Base-by-base conservation (phyloP, 2,329 filamentous ascomycete species). In the Apiospora hydei region DNA sequence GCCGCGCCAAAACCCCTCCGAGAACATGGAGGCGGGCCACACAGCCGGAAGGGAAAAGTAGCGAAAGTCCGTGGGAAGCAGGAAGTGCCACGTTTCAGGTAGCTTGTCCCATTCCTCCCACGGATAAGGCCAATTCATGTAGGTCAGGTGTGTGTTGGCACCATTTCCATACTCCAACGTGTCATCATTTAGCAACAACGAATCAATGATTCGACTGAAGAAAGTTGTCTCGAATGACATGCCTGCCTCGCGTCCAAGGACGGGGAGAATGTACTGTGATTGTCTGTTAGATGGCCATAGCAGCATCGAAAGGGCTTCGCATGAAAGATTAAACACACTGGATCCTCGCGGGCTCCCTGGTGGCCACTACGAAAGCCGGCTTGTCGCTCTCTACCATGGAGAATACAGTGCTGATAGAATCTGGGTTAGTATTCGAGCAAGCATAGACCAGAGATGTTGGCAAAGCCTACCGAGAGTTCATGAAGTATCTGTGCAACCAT, bases 401-500 rank as follows among this genome's bases (percentile, higher is more conserved):
- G 8, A 21, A 64, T 41, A 41, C 5, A 13, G 34, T 64, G 57
- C 57, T 64, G 10, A 2, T 10, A 21, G 4, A n/a, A 26, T 16
- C 38, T 51, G 14, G 21, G 53, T 41, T n/a, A 69, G 44, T 47
- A 38, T 2, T 30, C n/a, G 26, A n/a, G 26, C 30, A 38, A 41
- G 47, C 21, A 30, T 14, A 46, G 66, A 13, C 30, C 68, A 67
- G 38, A 18, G 34, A n/a, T 18, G 21, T 53, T 51, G 41, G 24
- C 44, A 38, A 44, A 21, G 16, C 71, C 61, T 69, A 72, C 71
- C 61, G 61, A 41, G 4, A 70, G 34, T 64, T 72, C 71, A 51
- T 72, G 71, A n/a, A 71, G 49, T 21, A 72, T 69, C 71, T 72
- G 49, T 68, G 18, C 24, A 24, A 38, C n/a, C 13, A 18, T 43